These are phyloP conservation scores for Solanum virginianum DNA, from an alignment of 257 asterid species.

Conservation along the genomic window DNA sequence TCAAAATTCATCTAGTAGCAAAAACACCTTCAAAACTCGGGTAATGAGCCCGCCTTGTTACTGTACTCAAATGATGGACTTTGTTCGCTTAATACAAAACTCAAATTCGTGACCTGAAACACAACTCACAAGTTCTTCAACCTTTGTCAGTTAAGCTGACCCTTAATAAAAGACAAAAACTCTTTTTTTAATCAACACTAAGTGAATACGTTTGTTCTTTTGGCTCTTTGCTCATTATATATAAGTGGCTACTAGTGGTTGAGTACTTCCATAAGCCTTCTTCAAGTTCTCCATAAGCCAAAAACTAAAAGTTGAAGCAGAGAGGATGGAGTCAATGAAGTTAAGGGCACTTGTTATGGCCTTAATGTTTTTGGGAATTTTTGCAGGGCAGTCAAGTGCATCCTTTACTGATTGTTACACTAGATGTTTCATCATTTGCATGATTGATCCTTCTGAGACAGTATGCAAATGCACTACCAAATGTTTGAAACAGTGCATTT, in stretches of 20 bases:
- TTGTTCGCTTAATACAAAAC: neutral
- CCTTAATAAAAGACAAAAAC: neutral
- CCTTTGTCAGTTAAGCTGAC: neutral
- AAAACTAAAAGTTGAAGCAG: neutral
- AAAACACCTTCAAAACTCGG: neutral
- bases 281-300: neutral
- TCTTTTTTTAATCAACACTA: neutral
- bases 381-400: constrained; percentile 27
- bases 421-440: constrained; percentile 71
- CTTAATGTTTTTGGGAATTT: constrained; percentile 28
- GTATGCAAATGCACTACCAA: constrained; percentile 81
- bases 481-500: constrained; percentile 84
- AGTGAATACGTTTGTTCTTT: neutral
- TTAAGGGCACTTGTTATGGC: constrained; percentile 18
- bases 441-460: constrained; percentile 75
- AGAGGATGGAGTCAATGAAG: constrained; percentile 28
- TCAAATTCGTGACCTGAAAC: neutral
- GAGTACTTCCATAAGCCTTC: neutral
- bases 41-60: accelerated
- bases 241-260: neutral
- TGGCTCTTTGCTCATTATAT: neutral
- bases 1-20: neutral
- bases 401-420: constrained; percentile 81
- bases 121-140: neutral
- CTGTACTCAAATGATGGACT: neutral